Percentiles rank a stretch among this genome's conserved stretches.
Evolutionary conservation across 257 asterid species (phyloP).

Genomic region (Knoxia roxburghii): DNA sequence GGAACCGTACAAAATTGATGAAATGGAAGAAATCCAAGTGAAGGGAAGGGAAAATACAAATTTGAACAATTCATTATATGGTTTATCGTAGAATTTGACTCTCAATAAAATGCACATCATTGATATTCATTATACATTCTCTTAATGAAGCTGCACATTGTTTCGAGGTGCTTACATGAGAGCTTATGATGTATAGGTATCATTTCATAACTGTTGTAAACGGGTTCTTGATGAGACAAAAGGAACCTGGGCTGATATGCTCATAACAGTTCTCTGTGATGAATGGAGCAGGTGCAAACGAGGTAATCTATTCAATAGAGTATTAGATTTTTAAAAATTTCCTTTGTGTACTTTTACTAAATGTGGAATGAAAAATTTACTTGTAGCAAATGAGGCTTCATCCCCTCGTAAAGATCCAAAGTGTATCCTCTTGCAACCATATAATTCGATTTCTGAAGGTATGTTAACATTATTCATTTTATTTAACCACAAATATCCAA

Average conservation of each 20-base stretch:
- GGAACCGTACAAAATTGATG: too few relatives aligned
- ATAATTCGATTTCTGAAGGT: conserved; percentile 49
- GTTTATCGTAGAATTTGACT: background rate
- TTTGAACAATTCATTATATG: too few relatives aligned
- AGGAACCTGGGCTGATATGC: conserved; percentile 86
- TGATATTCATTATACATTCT: background rate
- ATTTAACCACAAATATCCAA: background rate
- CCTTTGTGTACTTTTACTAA: background rate
- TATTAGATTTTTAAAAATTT: background rate
- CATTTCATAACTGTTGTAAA: conserved; percentile 46
- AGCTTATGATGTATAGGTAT: conserved; percentile 43
- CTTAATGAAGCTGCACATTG: background rate
- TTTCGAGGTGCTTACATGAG: conserved; percentile 19
- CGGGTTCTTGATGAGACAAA: conserved; percentile 67
- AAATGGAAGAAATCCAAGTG: too few relatives aligned
- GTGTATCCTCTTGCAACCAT: conserved; percentile 51
- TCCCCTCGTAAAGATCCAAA: conserved; percentile 89
- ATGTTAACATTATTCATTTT: background rate
- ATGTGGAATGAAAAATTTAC: background rate
- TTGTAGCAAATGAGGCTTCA: conserved; percentile 84
- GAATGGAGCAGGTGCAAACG: conserved; percentile 99
- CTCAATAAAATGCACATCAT: background rate
- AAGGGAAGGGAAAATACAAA: too few relatives aligned
- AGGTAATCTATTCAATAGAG: conserved; percentile 37
- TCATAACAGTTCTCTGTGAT: conserved; percentile 59